Evolutionary conservation across 805 yeast species (phyloP), one percentile per base, ranked within the genome.

Genomic region (Brettanomyces bruxellensis): DNA sequence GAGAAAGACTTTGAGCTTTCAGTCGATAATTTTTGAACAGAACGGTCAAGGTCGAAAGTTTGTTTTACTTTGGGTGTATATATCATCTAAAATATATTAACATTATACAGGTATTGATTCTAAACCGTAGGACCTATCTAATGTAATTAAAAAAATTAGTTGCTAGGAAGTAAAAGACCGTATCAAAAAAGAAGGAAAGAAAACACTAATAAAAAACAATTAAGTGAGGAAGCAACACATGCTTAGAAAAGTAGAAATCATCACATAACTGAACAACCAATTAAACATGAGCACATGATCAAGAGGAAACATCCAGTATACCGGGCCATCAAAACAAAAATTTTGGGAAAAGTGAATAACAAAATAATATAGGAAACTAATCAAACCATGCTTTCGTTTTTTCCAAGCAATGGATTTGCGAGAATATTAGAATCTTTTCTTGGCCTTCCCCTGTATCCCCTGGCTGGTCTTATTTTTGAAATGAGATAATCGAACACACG

Each of bases 371-470:
- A 23, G 25, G 13, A 11, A 14, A 25, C 11, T 13, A 8, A 12
- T 32, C 24, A 41, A 11, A 41, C 44, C 36, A 41, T 41, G 11
- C 28, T 28, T 22, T 41, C 44, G 14, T 41, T 37, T 23, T 41
- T 41, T 12, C 14, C n/a, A 14, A 32, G n/a, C 25, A 41, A 14
- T 12, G 24, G 14, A 12, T 34, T 13, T 25, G 55, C 61, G 1
- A 79, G 78, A 46, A 77, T 59, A 55, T 77, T 77, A 14, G 79
- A 73, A 56, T 77, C 82, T 60, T 77, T 77, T 64, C 82, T 73
- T 30, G 55, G 47, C 67, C 61, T 56, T 42, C 51, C 49, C 32
- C 44, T 24, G 14, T 40, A 39, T 22, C 45, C 44, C 14, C 38
- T n/a, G 11, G 32, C 18, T 34, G 24, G 18, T 9, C 38, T 43